Evolutionary conservation across 768 basidiomycete genomes (phyloP), one percentile per base, ranked within the genome.

Genomic region (Cyathus striatus): DNA sequence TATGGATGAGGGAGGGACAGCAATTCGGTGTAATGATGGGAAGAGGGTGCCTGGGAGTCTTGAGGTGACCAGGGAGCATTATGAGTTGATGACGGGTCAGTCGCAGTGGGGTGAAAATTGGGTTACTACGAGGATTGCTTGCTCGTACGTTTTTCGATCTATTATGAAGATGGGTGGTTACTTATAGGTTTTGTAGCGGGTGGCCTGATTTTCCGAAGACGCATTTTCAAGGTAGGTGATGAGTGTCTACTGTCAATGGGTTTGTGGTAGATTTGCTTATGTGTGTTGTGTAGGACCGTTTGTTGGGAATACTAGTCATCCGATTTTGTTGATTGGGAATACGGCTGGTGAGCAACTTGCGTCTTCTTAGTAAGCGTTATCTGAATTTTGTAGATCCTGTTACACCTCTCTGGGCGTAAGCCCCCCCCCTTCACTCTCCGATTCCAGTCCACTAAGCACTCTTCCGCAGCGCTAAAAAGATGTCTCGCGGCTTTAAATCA

Each of bases 321-420:
- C 70, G 1, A 49, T 72, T 10, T 54, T 72, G 0, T 35, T 70
- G 17, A 59, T 72, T 32, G 69, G 69, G 0, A 72, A 72, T 44
- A 69, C 67, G 6, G 64, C 62, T 27, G 67, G 65, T 66, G 38
- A n/a, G 54, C 30, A 7, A 6, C 1, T 7, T 13, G 24, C 5
- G 21, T 14, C 13, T 20, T 10, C 3, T 9, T 10, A 10, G n/a
- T 20, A 10, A 14, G 10, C 10, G 10, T 13, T 10, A 37, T 12
- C 1, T 14, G n/a, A 6, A 17, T 17, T 24, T 34, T 32, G 24
- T 26, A 63, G 64, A 64, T 43, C 61, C 62, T 3, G 63, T 61
- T 3, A 61, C 62, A 10, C 62, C 63, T 25, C 40, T 63, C 1
- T 46, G 38, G 13, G 49, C 46, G 61, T 61, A 25, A 47, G 61